Base-by-base conservation (phyloP, 2,329 filamentous ascomycete species). In the Raffaelea deltoideospora region DNA sequence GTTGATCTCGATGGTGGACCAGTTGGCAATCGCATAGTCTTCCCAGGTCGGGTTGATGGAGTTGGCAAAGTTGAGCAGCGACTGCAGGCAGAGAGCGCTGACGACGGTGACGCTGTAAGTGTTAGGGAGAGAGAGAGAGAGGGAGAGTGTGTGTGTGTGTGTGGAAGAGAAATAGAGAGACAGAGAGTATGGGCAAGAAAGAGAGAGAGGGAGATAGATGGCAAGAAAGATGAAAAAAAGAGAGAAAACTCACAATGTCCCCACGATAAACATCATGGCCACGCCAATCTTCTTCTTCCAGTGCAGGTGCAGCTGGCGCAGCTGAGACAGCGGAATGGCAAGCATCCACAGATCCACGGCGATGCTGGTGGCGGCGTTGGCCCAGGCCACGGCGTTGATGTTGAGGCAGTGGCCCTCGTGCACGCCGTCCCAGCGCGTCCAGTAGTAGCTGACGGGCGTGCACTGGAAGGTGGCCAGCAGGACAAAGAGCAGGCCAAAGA, bases 361-460 rank as follows among this genome's bases (percentile, higher is more conserved):
- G 31, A 76, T 72, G 40, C 64, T 67, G 36, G 69, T 59, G n/a
- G 48, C 58, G 0, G 69, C 69, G 24, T 67, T 64, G 24, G 62
- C 56, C 63, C 65, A 72, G 0, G 53, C 60, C 3, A 72, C 54
- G 2, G 53, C 52, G 40, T 67, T 69, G 41, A 65, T 51, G 38
- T 68, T 55, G 18, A 66, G 47, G 42, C 72, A 76, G 2, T 41
- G 51, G 0, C 71, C 71, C 0, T 49, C 5, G 27, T 62, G 55
- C 36, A 60, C 50, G 1, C 58, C 58, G 32, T 68, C 61, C 67
- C 69, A 76, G 14, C 52, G 53, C 0, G 51, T 55, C 72, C 72
- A 77, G 47, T 63, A 67, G 39, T 59, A 64, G 13, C 48, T 50
- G 17, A 75, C 53, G 0, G 70, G 71, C 3, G 45, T 48, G 47